A percentile compares a stretch with the other conserved stretches of the same genome.
These are phyloP conservation scores for Russula sp. DNA, from an alignment of 768 basidiomycete species.

Conservation along the genomic window DNA sequence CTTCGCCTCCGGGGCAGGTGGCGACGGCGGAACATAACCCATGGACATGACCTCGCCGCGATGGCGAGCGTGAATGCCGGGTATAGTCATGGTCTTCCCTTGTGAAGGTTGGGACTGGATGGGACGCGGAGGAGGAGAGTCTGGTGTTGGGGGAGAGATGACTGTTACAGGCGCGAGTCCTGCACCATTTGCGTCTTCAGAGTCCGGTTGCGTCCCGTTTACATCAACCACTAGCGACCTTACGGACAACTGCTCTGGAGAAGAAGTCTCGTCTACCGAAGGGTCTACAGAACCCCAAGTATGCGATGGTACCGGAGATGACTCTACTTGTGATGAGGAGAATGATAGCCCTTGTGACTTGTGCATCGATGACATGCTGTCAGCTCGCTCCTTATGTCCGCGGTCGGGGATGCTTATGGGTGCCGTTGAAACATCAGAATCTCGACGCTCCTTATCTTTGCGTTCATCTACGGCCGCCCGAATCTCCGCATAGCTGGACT, in stretches of 20 bases:
- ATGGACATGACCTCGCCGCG: conserved; percentile 83
- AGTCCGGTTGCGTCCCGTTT: conserved; percentile 3
- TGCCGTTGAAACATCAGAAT: conserved; percentile 25
- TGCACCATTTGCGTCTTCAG: neutral
- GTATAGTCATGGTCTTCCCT: conserved; percentile 79
- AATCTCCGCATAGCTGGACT: conserved; percentile 66
- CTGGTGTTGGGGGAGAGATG: conserved; percentile 5
- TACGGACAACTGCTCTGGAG: neutral
- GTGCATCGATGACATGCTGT: conserved; percentile 27
- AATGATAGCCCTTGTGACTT: conserved; percentile 25
- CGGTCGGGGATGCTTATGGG: conserved; percentile 34
- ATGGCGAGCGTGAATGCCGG: conserved; percentile 80
- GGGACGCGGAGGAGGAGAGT: conserved; percentile 34
- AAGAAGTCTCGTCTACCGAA: neutral
- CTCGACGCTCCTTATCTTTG: conserved; percentile 33
- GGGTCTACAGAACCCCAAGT: conserved; percentile 10
- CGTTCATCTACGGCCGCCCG: conserved; percentile 70
- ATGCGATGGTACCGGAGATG: conserved; percentile 27
- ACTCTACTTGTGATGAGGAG: conserved; percentile 27
- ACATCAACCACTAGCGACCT: conserved; percentile 1
- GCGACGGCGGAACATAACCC: conserved; percentile 58
- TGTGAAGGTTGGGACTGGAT: conserved; percentile 70
- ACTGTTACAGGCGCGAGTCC: neutral
- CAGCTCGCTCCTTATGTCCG: conserved; percentile 28
- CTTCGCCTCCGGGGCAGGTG: conserved; percentile 36